Evolutionary conservation across 2,329 filamentous ascomycete genomes (phyloP).

Genomic region (Microdochium bolleyi): DNA sequence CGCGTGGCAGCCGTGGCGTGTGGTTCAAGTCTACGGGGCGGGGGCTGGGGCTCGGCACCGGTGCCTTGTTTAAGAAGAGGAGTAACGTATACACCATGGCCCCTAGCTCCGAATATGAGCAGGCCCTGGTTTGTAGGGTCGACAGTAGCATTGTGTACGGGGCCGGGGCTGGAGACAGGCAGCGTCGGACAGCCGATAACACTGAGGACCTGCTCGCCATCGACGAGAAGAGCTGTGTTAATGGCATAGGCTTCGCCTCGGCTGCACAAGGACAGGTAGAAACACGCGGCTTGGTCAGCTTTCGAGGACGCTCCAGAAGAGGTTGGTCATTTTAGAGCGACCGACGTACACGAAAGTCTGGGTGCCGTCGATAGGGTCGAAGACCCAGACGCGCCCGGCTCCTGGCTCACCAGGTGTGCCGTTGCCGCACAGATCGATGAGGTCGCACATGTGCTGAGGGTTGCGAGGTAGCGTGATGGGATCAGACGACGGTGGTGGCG

Average conservation of each 20-base stretch:
- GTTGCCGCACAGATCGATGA: conserved; percentile 43
- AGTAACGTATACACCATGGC: conserved; percentile 35
- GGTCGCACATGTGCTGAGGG: conserved; percentile 36
- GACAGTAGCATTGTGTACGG: conserved; percentile 33
- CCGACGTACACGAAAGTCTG: conserved; percentile 39
- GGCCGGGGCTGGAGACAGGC: conserved; percentile 25
- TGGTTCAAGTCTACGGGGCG: not conserved
- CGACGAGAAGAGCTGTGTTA: conserved; percentile 44
- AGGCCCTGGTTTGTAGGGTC: conserved; percentile 35
- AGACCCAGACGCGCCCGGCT: conserved; percentile 43
- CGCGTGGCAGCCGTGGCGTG: conserved; percentile 11
- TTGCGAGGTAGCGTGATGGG: not conserved
- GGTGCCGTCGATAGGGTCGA: conserved; percentile 54
- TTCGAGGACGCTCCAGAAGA: not conserved
- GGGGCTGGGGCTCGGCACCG: not conserved
- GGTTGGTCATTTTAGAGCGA: not conserved
- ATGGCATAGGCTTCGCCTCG: conserved; percentile 45
- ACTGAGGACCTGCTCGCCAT: conserved; percentile 39
- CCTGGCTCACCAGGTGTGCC: conserved; percentile 22
- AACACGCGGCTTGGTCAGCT: not conserved
- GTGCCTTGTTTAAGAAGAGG: conserved; percentile 24
- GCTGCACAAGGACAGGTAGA: not conserved
- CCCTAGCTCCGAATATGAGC: conserved; percentile 41
- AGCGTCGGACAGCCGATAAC: conserved; percentile 41
- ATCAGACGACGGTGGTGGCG: conserved; percentile 1